Percentiles rank a stretch among this genome's conserved stretches.
phyloP scores from a whole-genome alignment of 202 grass and related monocot species.

The Tripidium arundinaceum region DNA sequence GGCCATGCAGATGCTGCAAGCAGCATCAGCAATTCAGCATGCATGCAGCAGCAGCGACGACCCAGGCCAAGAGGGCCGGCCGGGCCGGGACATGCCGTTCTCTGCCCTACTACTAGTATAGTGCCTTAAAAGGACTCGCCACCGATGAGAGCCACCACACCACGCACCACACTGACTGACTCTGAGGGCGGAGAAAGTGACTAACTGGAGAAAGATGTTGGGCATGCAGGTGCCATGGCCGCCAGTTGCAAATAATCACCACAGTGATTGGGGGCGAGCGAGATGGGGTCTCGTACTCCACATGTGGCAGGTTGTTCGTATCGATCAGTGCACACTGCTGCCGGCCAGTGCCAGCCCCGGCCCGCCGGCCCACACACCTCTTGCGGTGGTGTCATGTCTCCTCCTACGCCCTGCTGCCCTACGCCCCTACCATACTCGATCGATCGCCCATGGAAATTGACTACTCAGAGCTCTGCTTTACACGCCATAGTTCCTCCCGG shows the following conservation, averaged over 20 bases:
- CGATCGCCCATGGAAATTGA: slow-evolving; percentile 34
- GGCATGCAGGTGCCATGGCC: slow-evolving; percentile 42
- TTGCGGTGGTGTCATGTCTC: slow-evolving; percentile 13
- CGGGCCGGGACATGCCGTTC: no score
- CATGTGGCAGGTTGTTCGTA: slow-evolving; percentile 34
- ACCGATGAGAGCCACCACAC: background rate
- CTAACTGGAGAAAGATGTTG: slow-evolving; percentile 54
- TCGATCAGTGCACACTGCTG: background rate
- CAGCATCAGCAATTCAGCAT: no score
- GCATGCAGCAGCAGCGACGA: no score
- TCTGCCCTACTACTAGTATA: no score
- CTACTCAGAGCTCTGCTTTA: slow-evolving; percentile 50
- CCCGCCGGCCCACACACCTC: background rate
- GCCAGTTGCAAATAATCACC: slow-evolving; percentile 41
- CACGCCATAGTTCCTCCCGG: background rate
- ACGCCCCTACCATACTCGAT: background rate
- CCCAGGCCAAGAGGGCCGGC: background rate
- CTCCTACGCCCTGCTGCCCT: background rate
- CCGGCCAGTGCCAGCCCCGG: background rate
- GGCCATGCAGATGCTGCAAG: background rate
- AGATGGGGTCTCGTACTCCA: slow-evolving; percentile 8
- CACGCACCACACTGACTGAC: no score
- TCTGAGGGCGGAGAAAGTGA: slow-evolving; percentile 52
- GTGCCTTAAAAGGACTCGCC: slow-evolving; percentile 36
- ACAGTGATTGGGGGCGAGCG: slow-evolving; percentile 45